phyloP scores from a whole-genome alignment of 1,139 yeast species.

The Casaregolazyma suthepensis region DNA sequence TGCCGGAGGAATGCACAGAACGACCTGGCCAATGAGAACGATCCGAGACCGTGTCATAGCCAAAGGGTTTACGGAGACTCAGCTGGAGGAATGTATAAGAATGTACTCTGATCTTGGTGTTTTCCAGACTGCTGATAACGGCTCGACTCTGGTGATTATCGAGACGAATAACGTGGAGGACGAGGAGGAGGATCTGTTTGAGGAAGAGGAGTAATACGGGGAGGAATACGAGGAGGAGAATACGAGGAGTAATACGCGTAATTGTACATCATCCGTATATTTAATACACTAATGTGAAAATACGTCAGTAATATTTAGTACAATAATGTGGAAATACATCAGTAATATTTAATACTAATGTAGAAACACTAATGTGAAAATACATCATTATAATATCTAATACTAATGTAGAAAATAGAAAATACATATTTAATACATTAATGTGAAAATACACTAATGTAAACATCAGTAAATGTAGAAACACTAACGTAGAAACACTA shows the following conservation, averaged over 20 bases:
- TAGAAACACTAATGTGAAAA: too few species aligned
- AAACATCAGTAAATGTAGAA: too few species aligned
- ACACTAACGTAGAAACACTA: too few species aligned
- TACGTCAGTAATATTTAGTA: too few species aligned
- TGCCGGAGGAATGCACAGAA: conserved; percentile 39
- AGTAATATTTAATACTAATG: too few species aligned
- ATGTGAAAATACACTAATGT: too few species aligned
- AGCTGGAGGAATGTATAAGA: conserved; percentile 65
- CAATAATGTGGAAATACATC: neutral
- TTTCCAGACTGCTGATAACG: conserved; percentile 65
- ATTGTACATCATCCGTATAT: neutral
- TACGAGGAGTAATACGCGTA: neutral
- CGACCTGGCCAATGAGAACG: conserved; percentile 48
- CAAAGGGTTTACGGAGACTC: conserved; percentile 74
- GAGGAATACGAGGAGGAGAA: neutral
- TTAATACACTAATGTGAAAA: too few species aligned
- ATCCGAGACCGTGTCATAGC: conserved; percentile 68
- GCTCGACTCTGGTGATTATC: conserved; percentile 23
- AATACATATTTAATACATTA: too few species aligned
- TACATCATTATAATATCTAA: too few species aligned
- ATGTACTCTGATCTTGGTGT: conserved; percentile 70
- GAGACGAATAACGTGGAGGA: conserved; percentile 9
- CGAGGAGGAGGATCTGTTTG: conserved; percentile 11
- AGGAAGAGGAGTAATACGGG: conserved; percentile 1
- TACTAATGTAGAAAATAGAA: too few species aligned